A percentile compares a stretch with the other conserved stretches of the same genome.
phyloP scores from a whole-genome alignment of 176 grass and related monocot genomes.

The Leersia perrieri region DNA sequence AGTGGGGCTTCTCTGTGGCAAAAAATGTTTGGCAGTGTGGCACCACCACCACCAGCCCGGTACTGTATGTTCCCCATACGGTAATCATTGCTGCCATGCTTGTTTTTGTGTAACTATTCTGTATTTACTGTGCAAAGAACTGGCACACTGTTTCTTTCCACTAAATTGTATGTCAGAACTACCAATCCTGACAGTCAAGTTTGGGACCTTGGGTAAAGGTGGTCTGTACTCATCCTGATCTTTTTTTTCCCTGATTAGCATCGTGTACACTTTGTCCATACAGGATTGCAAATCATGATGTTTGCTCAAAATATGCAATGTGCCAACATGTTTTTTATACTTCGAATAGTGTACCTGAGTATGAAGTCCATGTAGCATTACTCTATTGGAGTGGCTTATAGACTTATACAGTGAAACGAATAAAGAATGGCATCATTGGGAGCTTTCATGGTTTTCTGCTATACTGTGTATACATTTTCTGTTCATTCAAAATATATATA shows the following conservation, averaged over 20 bases:
- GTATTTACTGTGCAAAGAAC: constrained; percentile 12
- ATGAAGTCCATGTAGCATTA: constrained; percentile 5
- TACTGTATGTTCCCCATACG: constrained; percentile 2
- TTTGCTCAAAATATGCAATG: neutral
- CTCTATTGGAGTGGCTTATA: neutral
- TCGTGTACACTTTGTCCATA: neutral
- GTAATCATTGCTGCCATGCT: constrained; percentile 19
- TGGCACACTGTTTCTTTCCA: constrained; percentile 1
- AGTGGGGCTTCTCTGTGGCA: constrained; percentile 13
- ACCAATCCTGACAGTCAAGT: constrained; percentile 1
- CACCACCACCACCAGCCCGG: neutral
- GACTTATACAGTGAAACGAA: neutral
- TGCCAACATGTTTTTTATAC: neutral
- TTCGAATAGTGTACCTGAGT: neutral
- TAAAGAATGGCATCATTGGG: neutral
- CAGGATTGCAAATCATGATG: neutral
- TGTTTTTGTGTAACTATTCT: constrained; percentile 9
- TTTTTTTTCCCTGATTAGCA: constrained; percentile 5
- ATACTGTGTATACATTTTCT: neutral
- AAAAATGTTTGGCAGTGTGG: constrained; percentile 24
- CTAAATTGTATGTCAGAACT: neutral
- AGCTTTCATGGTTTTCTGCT: constrained; percentile 18
- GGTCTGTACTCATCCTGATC: neutral
- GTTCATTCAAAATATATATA: neutral
- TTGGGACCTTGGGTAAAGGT: neutral